A percentile compares a stretch with the other conserved stretches of the same genome.
These are phyloP conservation scores for Ploettnerulaceae sp. DNA, from an alignment of 2,329 filamentous ascomycete genomes.

Conservation along the genomic window DNA sequence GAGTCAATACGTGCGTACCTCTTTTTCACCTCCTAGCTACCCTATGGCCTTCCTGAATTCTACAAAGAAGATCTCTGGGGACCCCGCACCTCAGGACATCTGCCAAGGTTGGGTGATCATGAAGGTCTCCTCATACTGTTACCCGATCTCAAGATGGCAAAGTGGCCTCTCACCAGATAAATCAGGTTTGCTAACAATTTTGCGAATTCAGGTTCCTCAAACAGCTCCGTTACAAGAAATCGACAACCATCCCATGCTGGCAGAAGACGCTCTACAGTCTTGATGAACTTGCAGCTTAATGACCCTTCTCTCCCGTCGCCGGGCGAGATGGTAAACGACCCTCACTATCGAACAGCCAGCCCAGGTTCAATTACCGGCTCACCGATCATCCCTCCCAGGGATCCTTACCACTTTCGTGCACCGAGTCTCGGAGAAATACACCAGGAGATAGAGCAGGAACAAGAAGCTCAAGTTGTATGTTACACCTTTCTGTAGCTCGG, in stretches of 20 bases:
- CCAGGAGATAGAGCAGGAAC: constrained; percentile 73
- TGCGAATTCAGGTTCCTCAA: constrained; percentile 37
- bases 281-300: constrained; percentile 71
- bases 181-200: constrained; percentile 11
- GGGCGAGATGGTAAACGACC: constrained; percentile 59
- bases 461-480: constrained; percentile 70
- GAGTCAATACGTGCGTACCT: constrained; percentile 49
- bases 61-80: not conserved
- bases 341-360: constrained; percentile 39
- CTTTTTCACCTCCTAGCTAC: not conserved
- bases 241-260: constrained; percentile 45
- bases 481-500: not conserved
- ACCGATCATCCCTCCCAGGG: constrained; percentile 38
- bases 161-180: not conserved
- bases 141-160: not conserved
- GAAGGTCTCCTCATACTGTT: not conserved
- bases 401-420: constrained; percentile 60
- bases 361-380: constrained; percentile 46
- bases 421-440: constrained; percentile 73
- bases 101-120: constrained; percentile 1
- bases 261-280: constrained; percentile 61
- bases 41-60: not conserved
- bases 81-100: not conserved
- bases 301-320: constrained; percentile 63
- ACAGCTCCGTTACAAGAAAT: constrained; percentile 45